These are phyloP conservation scores for Botrytis porri DNA, from an alignment of 2,329 filamentous ascomycete species.

Conservation along the genomic window DNA sequence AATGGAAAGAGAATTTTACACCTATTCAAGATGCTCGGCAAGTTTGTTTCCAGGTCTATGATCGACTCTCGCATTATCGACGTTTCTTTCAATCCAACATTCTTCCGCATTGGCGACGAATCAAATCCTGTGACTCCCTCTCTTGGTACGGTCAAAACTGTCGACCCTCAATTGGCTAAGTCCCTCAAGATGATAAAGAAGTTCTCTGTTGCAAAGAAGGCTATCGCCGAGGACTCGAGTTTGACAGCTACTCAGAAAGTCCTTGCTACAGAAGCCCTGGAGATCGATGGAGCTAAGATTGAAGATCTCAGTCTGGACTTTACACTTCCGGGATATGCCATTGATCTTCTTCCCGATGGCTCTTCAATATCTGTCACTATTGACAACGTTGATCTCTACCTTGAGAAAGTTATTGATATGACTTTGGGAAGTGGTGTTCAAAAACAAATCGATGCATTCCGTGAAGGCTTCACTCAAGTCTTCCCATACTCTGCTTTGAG, in stretches of 20 bases:
- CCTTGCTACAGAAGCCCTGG: constrained; percentile 64
- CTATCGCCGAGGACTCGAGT: constrained; percentile 68
- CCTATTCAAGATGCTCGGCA: constrained; percentile 89
- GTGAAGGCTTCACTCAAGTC: constrained; percentile 86
- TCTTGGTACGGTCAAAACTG: constrained; percentile 81
- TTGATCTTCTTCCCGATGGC: constrained; percentile 77
- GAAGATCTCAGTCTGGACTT: constrained; percentile 93
- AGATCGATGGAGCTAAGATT: constrained; percentile 71
- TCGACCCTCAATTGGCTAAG: constrained; percentile 81
- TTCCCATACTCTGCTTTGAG: constrained; percentile 92
- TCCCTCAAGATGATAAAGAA: constrained; percentile 85
- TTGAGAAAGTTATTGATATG: constrained; percentile 87
- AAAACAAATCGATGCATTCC: constrained; percentile 87
- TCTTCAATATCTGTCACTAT: constrained; percentile 75
- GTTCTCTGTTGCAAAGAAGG: constrained; percentile 78
- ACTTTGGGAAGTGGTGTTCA: constrained; percentile 87
- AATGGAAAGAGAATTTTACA: constrained; percentile 85
- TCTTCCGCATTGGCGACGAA: constrained; percentile 86
- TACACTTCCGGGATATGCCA: constrained; percentile 85
- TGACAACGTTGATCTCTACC: constrained; percentile 84
- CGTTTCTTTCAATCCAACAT: constrained; percentile 93
- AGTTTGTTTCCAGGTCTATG: constrained; percentile 97
- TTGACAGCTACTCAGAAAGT: constrained; percentile 70
- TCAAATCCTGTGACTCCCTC: constrained; percentile 69
- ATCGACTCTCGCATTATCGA: constrained; percentile 97